Evolutionary conservation across 805 yeast genomes (phyloP), one percentile per base, ranked within the genome.

Genomic region (Sugiyamaella boreocaroliniensis): DNA sequence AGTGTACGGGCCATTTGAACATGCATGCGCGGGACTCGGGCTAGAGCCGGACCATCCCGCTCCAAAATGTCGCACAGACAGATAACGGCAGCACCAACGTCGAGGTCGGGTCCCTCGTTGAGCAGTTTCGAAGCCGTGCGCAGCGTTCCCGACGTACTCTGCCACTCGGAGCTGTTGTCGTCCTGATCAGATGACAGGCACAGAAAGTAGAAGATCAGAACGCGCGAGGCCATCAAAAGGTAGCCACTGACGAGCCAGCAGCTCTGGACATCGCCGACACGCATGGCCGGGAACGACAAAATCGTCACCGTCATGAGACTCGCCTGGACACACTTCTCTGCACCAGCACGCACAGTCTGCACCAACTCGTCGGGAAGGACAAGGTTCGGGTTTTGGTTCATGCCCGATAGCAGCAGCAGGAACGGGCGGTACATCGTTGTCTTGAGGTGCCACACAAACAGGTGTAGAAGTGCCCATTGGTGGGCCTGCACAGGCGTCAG

Each of bases 391-490:
- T 43, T 29, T 4, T 16, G 18, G 18, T 40, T 29, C 9, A 49
- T 9, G 19, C 29, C 29, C 29, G 42, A 49, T 16, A 44, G 22
- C 12, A 49, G 44, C 22, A 49, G 26, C 22, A 49, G 40, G 18
- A 49, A 49, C 16, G 52, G 52, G n/a, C 52, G 46, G 16, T 43
- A 32, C 48, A 49, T 16, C 29, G 45, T 20, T 11, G 47, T n/a
- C 47, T 41, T 22, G 16, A 43, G 9, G 29, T 43, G 42, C 40
- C 40, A 44, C 19, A 44, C 29, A 18, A 43, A 16, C 19, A 52
- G 15, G 15, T 52, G 41, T 16, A 47, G 14, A 11, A 49, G 32
- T 15, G 43, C 40, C 52, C 52, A 49, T 37, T 49, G 47, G n/a
- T 40, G 45, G 11, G 22, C 22, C 16, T 43, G 42, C 18, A 14